These are phyloP conservation scores for Globisporangium rhizosaccharum DNA, from an alignment of 352 stramenopile genomes.

Conservation along the genomic window DNA sequence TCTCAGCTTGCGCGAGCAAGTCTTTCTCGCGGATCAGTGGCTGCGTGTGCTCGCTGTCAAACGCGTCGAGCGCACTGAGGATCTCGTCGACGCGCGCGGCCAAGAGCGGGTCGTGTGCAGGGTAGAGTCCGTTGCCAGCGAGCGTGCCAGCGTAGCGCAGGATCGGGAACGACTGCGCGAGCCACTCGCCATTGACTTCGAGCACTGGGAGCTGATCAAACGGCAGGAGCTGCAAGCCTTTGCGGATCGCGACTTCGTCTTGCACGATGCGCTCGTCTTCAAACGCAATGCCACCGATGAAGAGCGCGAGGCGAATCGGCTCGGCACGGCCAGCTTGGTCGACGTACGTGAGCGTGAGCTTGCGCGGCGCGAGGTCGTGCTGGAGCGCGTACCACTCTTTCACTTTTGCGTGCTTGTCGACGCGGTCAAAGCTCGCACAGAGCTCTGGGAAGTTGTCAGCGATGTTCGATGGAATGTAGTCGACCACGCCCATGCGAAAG, in stretches of 20 bases:
- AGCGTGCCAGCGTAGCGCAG: constrained; percentile 59
- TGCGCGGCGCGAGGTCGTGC: constrained; percentile 2
- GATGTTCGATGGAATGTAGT: constrained; percentile 29
- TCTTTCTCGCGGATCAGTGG: constrained; percentile 27
- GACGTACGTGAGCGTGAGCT: constrained; percentile 58
- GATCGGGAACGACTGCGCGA: constrained; percentile 49
- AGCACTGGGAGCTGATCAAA: constrained; percentile 42
- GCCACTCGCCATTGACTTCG: constrained; percentile 29
- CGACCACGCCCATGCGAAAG: constrained; percentile 20
- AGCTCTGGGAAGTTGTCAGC: constrained; percentile 15
- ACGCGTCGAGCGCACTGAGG: constrained; percentile 33
- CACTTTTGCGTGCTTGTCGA: constrained; percentile 23
- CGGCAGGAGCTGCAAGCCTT: constrained; percentile 20
- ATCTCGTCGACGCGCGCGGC: constrained; percentile 38
- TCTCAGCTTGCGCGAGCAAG: constrained; percentile 16
- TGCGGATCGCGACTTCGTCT: constrained; percentile 24
- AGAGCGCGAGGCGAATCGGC: constrained; percentile 41
- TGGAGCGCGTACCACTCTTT: constrained; percentile 24
- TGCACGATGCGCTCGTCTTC: constrained; percentile 44
- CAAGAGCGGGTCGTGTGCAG: constrained; percentile 19
- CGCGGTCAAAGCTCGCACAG: constrained; percentile 14
- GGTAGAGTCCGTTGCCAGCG: constrained; percentile 25
- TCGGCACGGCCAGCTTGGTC: constrained; percentile 44
- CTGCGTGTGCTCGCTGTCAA: constrained; percentile 28
- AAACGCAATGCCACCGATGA: constrained; percentile 36